phyloP scores from a whole-genome alignment of 2,329 filamentous ascomycete species.

The Drechslerella coelobrocha region DNA sequence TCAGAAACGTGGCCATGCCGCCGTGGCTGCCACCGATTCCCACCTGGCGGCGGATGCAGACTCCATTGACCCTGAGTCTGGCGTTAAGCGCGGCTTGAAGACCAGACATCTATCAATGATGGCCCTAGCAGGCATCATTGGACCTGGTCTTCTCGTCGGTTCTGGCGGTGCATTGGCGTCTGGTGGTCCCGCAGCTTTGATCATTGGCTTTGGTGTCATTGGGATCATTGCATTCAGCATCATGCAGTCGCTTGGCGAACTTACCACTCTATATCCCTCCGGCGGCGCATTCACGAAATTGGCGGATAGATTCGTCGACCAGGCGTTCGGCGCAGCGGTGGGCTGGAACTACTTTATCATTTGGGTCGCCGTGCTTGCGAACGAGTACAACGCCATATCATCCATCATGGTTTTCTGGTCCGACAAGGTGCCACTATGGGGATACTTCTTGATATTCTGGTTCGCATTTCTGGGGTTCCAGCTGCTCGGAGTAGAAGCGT shows the following conservation, averaged over 20 bases:
- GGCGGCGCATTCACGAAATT: constrained; percentile 78
- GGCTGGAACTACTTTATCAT: constrained; percentile 86
- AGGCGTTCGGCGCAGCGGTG: constrained; percentile 76
- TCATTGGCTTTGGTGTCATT: constrained; percentile 76
- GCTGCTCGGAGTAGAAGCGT: constrained; percentile 73
- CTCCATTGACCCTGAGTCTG: constrained; percentile 47
- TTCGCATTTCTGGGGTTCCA: constrained; percentile 72
- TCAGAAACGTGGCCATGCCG: constrained; percentile 18
- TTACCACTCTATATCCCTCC: constrained; percentile 79
- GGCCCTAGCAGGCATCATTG: constrained; percentile 63
- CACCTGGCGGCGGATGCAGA: constrained; percentile 44
- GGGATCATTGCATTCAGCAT: constrained; percentile 69
- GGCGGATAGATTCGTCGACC: constrained; percentile 75
- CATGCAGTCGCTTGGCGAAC: constrained; percentile 66
- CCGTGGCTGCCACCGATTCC: constrained; percentile 21
- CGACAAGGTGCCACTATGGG: constrained; percentile 66
- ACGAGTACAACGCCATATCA: constrained; percentile 75
- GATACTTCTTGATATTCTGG: constrained; percentile 76
- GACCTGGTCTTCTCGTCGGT: constrained; percentile 75
- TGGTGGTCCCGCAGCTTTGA: constrained; percentile 73
- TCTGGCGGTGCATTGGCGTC: constrained; percentile 72
- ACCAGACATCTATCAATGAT: constrained; percentile 66
- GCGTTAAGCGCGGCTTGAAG: constrained; percentile 48
- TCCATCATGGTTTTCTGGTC: constrained; percentile 80
- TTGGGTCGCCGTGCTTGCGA: constrained; percentile 75